phyloP scores from a whole-genome alignment of 208 protist species.

The Crithidia thermophila region DNA sequence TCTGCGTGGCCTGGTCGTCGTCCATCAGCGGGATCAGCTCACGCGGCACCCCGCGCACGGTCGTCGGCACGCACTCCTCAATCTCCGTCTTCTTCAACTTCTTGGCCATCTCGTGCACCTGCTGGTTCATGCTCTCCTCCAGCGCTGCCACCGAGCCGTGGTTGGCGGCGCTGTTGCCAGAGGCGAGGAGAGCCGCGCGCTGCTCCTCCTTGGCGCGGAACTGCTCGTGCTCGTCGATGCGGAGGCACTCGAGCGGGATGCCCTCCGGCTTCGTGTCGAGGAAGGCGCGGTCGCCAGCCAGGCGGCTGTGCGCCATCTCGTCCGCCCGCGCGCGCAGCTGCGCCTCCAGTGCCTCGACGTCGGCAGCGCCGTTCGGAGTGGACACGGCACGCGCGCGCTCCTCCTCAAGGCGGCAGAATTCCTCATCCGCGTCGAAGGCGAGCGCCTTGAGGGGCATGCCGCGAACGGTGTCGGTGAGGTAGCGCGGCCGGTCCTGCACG shows the following conservation, averaged over 20 bases:
- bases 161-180: slow-evolving; percentile 31
- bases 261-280: slow-evolving; percentile 51
- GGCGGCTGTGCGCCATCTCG: slow-evolving; percentile 37
- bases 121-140: slow-evolving; percentile 57
- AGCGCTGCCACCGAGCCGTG: slow-evolving; percentile 32
- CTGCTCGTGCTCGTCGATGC: slow-evolving; percentile 33
- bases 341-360: slow-evolving; percentile 37
- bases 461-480: slow-evolving; percentile 40
- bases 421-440: slow-evolving; percentile 53
- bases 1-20: slow-evolving; percentile 34
- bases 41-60: slow-evolving; percentile 50
- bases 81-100: slow-evolving; percentile 40
- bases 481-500: slow-evolving; percentile 40
- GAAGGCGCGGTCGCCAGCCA: slow-evolving; percentile 39
- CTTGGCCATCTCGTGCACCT: slow-evolving; percentile 42
- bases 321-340: slow-evolving; percentile 45
- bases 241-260: slow-evolving; percentile 42
- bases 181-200: slow-evolving; percentile 34
- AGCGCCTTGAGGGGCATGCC: slow-evolving; percentile 51
- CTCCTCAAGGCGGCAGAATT: slow-evolving; percentile 45
- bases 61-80: slow-evolving; percentile 29
- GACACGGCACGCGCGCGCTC: slow-evolving; percentile 38
- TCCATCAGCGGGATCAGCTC: slow-evolving; percentile 50
- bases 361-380: slow-evolving; percentile 26
- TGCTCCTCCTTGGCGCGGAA: slow-evolving; percentile 51